Base-by-base conservation (phyloP, 805 yeast species). In the Candida takata region DNA sequence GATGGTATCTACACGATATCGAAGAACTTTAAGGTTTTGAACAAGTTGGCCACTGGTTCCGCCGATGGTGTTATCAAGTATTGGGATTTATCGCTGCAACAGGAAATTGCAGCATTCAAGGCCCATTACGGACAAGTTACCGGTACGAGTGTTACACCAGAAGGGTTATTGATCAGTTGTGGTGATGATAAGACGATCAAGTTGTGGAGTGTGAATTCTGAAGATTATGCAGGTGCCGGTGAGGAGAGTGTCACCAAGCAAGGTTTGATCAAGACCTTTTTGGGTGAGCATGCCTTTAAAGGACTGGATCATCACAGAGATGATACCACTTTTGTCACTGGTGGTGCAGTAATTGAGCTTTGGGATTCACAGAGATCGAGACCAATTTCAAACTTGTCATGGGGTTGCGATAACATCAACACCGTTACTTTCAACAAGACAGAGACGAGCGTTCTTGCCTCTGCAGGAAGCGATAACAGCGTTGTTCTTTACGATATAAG, bases 41-140 rank as follows among this genome's bases (percentile, higher is more conserved):
- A 77, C 51, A 79, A 78, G 52, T 61, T 90, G 20, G 97, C 97
- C 3, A 76, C 92, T 8, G 97, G 96, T 8, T 79, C 92, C 7
- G 98, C 95, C 24, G 99, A 92, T 58, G 99, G 99, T 51, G 75
- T 84, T 6, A 72, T 92, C 45, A 92, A 92, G 57, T 84, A 85
- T 54, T 92, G 98, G 98, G 84, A 90, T 60, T 60, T 90, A 61
- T 74, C 88, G 2, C 71, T 84, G 9, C 70, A 92, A 43, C 77
- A 76, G 13, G 95, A 92, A 55, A 58, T 73, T 2, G 76, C 77
- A 43, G 74, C 86, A 20, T 84, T 81, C 55, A 78, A 79, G 55
- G 97, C 95, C 0, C 99, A 92, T 62, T 77, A 81, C 51, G 95
- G 95, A 5, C 76, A 84, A 69, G 86, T 87, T 31, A 71, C 87